phyloP scores from a whole-genome alignment of 2,329 filamentous ascomycete species.

The Epichloe sibirici region DNA sequence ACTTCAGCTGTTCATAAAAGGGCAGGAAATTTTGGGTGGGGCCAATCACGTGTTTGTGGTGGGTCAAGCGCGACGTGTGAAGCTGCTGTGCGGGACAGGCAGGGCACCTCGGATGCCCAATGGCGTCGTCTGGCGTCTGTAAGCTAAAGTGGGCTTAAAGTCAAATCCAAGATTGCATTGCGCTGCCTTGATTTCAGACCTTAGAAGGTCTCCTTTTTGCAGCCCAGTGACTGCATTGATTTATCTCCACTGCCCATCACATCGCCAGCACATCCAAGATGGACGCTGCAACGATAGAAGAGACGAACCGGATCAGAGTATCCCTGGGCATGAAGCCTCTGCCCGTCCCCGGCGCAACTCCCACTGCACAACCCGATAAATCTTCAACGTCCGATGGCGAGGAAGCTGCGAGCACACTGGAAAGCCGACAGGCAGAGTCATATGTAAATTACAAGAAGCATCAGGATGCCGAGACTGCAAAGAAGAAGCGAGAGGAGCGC shows the following conservation, averaged over 20 bases:
- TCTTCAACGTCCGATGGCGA: constrained; percentile 47
- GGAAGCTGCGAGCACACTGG: constrained; percentile 70
- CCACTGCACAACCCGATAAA: constrained; percentile 17
- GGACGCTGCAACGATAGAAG: constrained; percentile 69
- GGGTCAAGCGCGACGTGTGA: neutral
- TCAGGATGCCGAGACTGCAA: constrained; percentile 61
- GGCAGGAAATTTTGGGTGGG: constrained; percentile 7
- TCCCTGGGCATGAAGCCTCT: constrained; percentile 85
- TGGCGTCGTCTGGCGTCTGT: no score
- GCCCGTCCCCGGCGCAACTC: constrained; percentile 59
- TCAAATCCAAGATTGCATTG: neutral
- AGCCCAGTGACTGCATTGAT: neutral
- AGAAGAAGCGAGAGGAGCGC: constrained; percentile 66
- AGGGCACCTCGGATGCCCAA: neutral
- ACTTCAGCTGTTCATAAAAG: constrained; percentile 9
- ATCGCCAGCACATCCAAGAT: constrained; percentile 20
- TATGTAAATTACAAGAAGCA: constrained; percentile 60
- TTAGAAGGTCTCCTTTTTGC: neutral
- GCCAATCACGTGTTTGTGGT: constrained; percentile 2
- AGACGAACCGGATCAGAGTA: constrained; percentile 83
- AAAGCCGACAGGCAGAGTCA: constrained; percentile 61
- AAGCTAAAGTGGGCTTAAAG: neutral
- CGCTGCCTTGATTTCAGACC: neutral
- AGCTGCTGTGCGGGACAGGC: neutral
- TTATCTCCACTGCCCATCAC: neutral